Conservation (phyloP, 139 green algal genomes). For the Volvox reticuliferus region DNA sequence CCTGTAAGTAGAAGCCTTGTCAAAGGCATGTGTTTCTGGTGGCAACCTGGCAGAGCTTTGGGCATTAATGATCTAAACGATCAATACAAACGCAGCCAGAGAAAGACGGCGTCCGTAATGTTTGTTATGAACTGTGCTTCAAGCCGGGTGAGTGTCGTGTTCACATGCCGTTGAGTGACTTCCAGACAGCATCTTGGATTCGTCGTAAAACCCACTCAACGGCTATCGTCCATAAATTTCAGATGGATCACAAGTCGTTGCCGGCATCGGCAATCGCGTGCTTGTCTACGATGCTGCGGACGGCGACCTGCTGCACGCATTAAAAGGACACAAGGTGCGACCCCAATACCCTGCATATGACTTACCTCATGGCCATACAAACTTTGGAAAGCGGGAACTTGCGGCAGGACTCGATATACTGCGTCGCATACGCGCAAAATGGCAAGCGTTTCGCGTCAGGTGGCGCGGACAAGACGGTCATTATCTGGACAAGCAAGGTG, state of each 20-base stretch:
- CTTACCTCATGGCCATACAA: background rate
- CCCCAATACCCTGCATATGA: background rate
- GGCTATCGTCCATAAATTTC: constrained; percentile 4
- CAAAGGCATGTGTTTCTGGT: background rate
- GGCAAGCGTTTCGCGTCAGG: constrained; percentile 89
- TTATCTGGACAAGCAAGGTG: constrained; percentile 91
- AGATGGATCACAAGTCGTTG: constrained; percentile 85
- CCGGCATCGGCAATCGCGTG: constrained; percentile 80
- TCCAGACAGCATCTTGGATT: background rate
- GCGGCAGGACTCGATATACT: constrained; percentile 83
- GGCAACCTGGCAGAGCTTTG: background rate
- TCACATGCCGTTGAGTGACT: constrained; percentile 17
- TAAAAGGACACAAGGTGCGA: constrained; percentile 84
- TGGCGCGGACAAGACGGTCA: constrained; percentile 88
- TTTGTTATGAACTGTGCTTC: constrained; percentile 86
- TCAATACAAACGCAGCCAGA: constrained; percentile 69
- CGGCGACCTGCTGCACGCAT: constrained; percentile 81
- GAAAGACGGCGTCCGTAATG: constrained; percentile 80
- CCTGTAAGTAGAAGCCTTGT: constrained; percentile 51
- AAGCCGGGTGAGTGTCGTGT: constrained; percentile 66
- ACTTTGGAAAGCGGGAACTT: background rate
- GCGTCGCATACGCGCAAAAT: constrained; percentile 82
- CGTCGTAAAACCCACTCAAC: background rate
- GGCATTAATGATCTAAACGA: background rate
- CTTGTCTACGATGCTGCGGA: constrained; percentile 83